phyloP scores from a whole-genome alignment of 257 asterid genomes.

The Solanum chaucha region DNA sequence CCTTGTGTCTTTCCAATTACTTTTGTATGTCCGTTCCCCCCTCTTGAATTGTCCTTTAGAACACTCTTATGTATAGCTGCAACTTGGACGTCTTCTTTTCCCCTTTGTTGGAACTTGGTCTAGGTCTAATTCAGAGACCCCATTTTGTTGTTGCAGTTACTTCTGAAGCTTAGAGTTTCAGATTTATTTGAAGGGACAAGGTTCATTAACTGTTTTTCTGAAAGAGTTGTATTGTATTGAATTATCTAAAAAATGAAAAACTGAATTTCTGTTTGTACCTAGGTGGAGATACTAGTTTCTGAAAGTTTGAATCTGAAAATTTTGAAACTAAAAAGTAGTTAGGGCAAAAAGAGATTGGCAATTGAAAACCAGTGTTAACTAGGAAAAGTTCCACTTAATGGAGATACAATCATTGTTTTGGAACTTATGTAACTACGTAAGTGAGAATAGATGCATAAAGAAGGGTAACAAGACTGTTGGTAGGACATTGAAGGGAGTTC shows the following conservation, averaged over 20 bases:
- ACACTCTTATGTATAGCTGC: not conserved
- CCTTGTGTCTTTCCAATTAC: not conserved
- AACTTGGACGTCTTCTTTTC: not conserved
- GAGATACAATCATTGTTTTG: not conserved
- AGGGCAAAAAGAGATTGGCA: not conserved
- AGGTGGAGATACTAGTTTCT: not conserved
- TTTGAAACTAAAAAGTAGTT: not conserved
- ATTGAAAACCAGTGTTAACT: not conserved
- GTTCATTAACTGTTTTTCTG: not conserved
- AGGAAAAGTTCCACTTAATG: not conserved
- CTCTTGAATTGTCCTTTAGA: not conserved
- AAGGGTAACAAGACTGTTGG: not conserved
- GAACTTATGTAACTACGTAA: not conserved
- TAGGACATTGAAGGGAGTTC: not conserved
- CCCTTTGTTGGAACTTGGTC: not conserved
- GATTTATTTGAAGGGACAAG: not conserved
- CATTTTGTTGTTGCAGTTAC: not conserved
- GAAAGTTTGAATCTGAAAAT: not conserved
- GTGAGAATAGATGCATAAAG: not conserved
- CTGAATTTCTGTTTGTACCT: not conserved
- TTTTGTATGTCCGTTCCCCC: not conserved
- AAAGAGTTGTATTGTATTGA: not conserved
- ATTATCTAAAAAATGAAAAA: not conserved
- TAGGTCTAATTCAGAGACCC: not conserved
- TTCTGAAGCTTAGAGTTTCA: not conserved